Base-by-base conservation (phyloP, 2,329 filamentous ascomycete species). In the Harringtonia lauricola region DNA sequence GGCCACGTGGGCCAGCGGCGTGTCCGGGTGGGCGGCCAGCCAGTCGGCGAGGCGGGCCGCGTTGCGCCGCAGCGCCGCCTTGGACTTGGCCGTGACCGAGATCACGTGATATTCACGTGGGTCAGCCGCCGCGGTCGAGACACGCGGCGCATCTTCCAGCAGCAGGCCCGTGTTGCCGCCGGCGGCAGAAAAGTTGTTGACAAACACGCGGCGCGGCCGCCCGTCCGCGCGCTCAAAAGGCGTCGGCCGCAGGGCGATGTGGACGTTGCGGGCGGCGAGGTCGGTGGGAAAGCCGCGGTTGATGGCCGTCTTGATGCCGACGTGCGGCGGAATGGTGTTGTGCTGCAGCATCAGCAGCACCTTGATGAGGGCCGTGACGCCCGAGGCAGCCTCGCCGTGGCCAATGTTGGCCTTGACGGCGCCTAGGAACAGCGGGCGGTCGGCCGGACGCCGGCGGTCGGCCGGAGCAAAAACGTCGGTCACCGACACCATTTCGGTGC, bases 401-500 rank as follows among this genome's bases (percentile, higher is more conserved):
- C 79, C 79, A 2, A 83, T 61, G 36, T 81, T 83, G 3, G 76
- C 69, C 52, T 84, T 84, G 7, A 77, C 68, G 0, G 79, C 68
- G 7, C 81, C 81, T 0, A 83, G 61, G 50, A 74, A 72, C 2
- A 85, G 63, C 0, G 76, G 72, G n/a, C 70, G 60, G 41, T 73
- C 61, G 0, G 58, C 57, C 2, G 68, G 59, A 22, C 68, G 63
- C 50, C 71, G 66, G 17, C 65, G 63, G 22, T 66, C 57, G 1
- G 64, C 63, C 6, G 71, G 69, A 1, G 70, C 70, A 49, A 70
- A 74, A 8, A 70, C 63, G 39, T 67, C 62, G 3, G 79, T 77
- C 39, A 94, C 83, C 0, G 82, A 87, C 1, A 77, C 69, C 81
- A 90, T 89, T 59, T 95, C 88, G 4, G 79, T 83, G 8, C 79